A percentile compares a stretch with the other conserved stretches of the same genome.
Evolutionary conservation across 257 asterid species (phyloP).

Genomic region (Nemophila menziesii): DNA sequence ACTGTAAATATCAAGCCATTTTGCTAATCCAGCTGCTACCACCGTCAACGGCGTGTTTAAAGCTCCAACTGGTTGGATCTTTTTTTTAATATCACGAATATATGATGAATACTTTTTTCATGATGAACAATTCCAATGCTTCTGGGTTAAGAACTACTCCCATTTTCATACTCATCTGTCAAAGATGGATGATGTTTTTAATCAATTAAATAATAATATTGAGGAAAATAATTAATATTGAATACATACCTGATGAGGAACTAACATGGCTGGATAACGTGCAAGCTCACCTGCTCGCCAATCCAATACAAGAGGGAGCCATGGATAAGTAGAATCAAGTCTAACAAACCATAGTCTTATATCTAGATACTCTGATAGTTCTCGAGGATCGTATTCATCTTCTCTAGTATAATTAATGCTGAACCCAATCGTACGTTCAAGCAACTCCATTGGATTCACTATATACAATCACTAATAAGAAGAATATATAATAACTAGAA

Average conservation of each 20-base stretch:
- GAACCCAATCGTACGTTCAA: constrained; percentile 66
- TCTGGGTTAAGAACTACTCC: too few relatives aligned
- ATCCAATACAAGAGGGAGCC: constrained; percentile 81
- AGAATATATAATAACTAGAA: too few relatives aligned
- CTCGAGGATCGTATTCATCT: constrained; percentile 62
- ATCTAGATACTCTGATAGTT: constrained; percentile 70
- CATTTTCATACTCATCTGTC: too few relatives aligned
- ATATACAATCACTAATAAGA: too few relatives aligned
- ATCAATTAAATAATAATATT: too few relatives aligned
- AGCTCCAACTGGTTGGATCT: constrained; percentile 22
- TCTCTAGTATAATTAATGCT: constrained; percentile 55
- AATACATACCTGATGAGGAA: constrained; percentile 97
- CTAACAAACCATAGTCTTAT: constrained; percentile 80
- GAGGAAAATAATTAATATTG: neutral
- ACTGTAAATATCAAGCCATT: constrained; percentile 61
- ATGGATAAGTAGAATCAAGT: constrained; percentile 61
- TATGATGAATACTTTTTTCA: too few relatives aligned
- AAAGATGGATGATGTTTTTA: too few relatives aligned
- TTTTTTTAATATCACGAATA: too few relatives aligned
- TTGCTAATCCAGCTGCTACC: constrained; percentile 68
- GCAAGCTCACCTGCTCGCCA: constrained; percentile 96
- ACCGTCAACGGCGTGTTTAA: constrained; percentile 62
- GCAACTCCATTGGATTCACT: constrained; percentile 48
- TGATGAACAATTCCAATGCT: too few relatives aligned
- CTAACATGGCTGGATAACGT: constrained; percentile 80